Evolutionary conservation across 2,329 filamentous ascomycete species (phyloP).

Genomic region (Colletotrichum shisoi): DNA sequence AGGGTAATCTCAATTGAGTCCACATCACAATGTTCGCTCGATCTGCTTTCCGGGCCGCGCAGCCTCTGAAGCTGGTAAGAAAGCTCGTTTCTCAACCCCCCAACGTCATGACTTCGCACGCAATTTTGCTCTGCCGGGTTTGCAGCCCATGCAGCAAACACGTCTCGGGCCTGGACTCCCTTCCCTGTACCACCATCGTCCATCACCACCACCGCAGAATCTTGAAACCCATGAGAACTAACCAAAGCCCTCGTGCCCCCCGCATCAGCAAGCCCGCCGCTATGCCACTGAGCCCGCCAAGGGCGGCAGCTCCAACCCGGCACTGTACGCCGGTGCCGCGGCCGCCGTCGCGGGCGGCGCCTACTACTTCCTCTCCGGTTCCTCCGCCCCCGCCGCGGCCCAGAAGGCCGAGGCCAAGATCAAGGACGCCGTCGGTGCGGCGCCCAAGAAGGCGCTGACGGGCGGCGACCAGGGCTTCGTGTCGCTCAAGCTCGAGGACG

Average conservation of each 20-base stretch:
- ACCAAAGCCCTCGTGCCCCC: conserved; percentile 50
- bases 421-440: conserved; percentile 53
- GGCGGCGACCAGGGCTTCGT: conserved; percentile 92
- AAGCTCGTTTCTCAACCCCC: conserved; percentile 26
- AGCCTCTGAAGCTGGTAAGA: conserved; percentile 71
- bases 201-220: neutral
- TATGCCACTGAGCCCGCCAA: conserved; percentile 74
- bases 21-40: conserved; percentile 68
- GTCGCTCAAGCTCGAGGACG: conserved; percentile 77
- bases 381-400: conserved; percentile 53
- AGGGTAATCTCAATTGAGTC: conserved; percentile 44
- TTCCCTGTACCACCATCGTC: neutral
- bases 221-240: neutral
- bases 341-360: conserved; percentile 65
- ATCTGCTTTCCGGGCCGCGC: conserved; percentile 68
- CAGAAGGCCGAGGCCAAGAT: conserved; percentile 66
- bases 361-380: conserved; percentile 64
- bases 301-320: conserved; percentile 62
- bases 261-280: conserved; percentile 55
- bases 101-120: neutral
- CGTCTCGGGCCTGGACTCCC: neutral
- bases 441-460: conserved; percentile 66
- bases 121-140: neutral
- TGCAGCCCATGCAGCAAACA: neutral
- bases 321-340: conserved; percentile 68